Evolutionary conservation across 805 yeast genomes (phyloP).

Genomic region (Maudiozyma serrabonitensis): DNA sequence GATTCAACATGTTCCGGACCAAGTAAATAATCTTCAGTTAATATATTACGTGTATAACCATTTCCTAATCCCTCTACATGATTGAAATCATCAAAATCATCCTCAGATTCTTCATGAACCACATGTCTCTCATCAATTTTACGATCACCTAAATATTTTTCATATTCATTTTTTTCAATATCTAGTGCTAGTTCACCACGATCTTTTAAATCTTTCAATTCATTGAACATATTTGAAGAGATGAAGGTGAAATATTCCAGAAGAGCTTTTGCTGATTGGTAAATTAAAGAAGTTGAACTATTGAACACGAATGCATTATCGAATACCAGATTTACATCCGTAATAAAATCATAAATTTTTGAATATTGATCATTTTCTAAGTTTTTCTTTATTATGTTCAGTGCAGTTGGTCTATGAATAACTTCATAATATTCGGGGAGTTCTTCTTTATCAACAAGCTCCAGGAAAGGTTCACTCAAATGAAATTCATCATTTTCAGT

Average conservation of each 20-base stretch:
- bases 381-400: slow-evolving; percentile 46
- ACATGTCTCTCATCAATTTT: background rate
- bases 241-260: slow-evolving; percentile 38
- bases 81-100: slow-evolving; percentile 21
- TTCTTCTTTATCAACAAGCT: slow-evolving; percentile 56
- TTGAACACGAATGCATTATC: slow-evolving; percentile 72
- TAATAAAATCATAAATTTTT: slow-evolving; percentile 48
- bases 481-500: slow-evolving; percentile 18
- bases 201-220: slow-evolving; percentile 23
- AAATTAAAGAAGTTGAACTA: slow-evolving; percentile 60
- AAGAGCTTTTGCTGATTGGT: slow-evolving; percentile 59
- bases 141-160: slow-evolving; percentile 15
- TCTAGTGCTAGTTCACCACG: slow-evolving; percentile 25
- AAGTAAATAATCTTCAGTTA: slow-evolving; percentile 24
- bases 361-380: slow-evolving; percentile 44
- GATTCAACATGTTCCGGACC: slow-evolving; percentile 12
- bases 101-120: slow-evolving; percentile 1
- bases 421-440: slow-evolving; percentile 76
- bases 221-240: slow-evolving; percentile 19
- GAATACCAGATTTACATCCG: slow-evolving; percentile 56
- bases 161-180: slow-evolving; percentile 24
- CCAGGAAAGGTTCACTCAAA: slow-evolving; percentile 64
- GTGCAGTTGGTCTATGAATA: slow-evolving; percentile 65
- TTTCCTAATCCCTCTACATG: slow-evolving; percentile 28
- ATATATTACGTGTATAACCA: slow-evolving; percentile 24